Conservation (phyloP, 805 yeast species). For the Aciculoconidium aculeatum region DNA sequence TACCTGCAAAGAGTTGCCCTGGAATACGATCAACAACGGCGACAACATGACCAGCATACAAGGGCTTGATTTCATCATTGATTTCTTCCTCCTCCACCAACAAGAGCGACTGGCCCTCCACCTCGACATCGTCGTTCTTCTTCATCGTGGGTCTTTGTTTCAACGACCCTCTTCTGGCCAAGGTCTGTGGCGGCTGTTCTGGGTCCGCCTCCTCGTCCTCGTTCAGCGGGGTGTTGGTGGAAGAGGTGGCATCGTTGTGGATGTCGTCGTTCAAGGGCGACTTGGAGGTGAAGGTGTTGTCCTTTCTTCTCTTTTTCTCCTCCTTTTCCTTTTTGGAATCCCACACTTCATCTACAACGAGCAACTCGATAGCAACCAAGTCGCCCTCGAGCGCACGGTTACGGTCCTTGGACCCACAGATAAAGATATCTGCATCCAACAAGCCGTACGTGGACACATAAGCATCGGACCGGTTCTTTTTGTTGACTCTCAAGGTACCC, state of each 20-base stretch:
- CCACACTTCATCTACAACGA: conserved; percentile 98
- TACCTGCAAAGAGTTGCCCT: conserved; percentile 92
- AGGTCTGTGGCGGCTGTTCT: conserved; percentile 29
- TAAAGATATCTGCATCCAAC: conserved; percentile 92
- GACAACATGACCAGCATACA: conserved; percentile 97
- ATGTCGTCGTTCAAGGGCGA: conserved; percentile 53
- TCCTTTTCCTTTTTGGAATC: conserved; percentile 93
- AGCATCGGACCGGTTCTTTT: conserved; percentile 95
- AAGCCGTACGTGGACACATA: conserved; percentile 97
- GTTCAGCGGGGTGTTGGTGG: conserved; percentile 24
- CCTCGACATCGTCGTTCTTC: conserved; percentile 97
- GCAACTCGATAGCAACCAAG: conserved; percentile 88
- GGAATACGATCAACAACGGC: conserved; percentile 97
- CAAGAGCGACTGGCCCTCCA: conserved; percentile 91
- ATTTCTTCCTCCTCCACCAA: conserved; percentile 94
- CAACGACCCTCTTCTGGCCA: conserved; percentile 76
- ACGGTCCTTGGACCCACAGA: conserved; percentile 97
- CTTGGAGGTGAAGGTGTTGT: conserved; percentile 38
- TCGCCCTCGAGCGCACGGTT: conserved; percentile 97
- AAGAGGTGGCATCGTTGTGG: conserved; percentile 75
- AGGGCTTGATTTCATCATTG: conserved; percentile 85
- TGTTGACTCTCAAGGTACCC: conserved; percentile 89
- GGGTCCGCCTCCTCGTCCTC: conserved; percentile 24
- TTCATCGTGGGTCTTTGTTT: conserved; percentile 95
- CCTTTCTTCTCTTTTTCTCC: conserved; percentile 90